A percentile compares a stretch with the other conserved stretches of the same genome.
Conservation (phyloP, 768 basidiomycete genomes). For the Boletus bicolor region DNA sequence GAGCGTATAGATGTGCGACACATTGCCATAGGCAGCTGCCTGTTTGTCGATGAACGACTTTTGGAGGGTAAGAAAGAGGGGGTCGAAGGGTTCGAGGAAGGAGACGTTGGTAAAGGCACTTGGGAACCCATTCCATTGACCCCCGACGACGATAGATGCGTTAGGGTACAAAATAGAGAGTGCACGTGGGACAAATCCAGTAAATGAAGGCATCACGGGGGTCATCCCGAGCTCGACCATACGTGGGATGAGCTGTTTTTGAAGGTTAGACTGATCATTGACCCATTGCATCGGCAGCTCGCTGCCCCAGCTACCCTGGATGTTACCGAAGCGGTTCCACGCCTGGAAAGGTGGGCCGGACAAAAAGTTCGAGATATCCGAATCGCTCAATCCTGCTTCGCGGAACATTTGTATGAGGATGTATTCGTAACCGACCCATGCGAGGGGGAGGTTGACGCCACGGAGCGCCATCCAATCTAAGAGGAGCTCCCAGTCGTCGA, state of each 20-base stretch:
- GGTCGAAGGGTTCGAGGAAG: conserved; percentile 41
- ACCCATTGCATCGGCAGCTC: conserved; percentile 37
- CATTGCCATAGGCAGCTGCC: conserved; percentile 34
- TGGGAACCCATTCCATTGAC: conserved; percentile 37
- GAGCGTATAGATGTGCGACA: conserved; percentile 42
- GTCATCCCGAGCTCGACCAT: conserved; percentile 44
- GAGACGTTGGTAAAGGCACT: conserved; percentile 33
- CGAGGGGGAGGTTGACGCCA: conserved; percentile 41
- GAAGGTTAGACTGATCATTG: conserved; percentile 36
- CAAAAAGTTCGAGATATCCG: conserved; percentile 34
- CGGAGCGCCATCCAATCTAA: conserved; percentile 42
- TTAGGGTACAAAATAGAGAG: conserved; percentile 32
- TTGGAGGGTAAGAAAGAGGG: conserved; percentile 36
- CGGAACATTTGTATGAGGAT: conserved; percentile 35
- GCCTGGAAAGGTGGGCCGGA: conserved; percentile 41
- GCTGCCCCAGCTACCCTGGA: conserved; percentile 40
- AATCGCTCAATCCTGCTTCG: conserved; percentile 36
- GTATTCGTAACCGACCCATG: conserved; percentile 42
- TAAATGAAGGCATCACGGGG: conserved; percentile 40
- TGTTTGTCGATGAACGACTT: conserved; percentile 39
- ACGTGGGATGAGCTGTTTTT: conserved; percentile 35
- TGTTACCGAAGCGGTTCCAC: conserved; percentile 44
- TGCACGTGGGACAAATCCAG: conserved; percentile 39
- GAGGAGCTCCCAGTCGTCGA: conserved; percentile 38
- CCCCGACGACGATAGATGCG: conserved; percentile 34